Conservation (phyloP, 2,329 filamentous ascomycete genomes). For the Monosporascus sp. region DNA sequence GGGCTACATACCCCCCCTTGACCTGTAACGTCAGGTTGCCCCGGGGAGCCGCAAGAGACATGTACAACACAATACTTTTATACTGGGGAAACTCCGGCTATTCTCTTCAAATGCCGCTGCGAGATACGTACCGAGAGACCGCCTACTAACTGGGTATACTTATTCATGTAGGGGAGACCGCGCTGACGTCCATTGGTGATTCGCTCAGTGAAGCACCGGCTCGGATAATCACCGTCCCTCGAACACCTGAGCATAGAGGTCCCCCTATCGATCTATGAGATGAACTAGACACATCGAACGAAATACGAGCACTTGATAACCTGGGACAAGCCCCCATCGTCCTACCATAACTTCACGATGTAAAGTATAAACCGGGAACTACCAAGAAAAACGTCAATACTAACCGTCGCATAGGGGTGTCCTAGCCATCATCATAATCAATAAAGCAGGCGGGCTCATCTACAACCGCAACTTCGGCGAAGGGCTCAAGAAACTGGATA, state of each 20-base stretch:
- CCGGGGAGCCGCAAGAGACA: no score
- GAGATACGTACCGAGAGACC: no score
- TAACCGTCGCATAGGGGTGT: constrained; percentile 62
- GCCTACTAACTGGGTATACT: no score
- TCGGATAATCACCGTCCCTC: no score
- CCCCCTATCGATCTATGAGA: background rate
- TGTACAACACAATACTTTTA: background rate
- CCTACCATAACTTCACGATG: background rate
- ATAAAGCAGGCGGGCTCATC: constrained; percentile 94
- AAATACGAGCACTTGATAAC: background rate
- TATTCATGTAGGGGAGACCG: background rate
- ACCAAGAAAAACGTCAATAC: constrained; percentile 3
- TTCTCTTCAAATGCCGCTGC: background rate
- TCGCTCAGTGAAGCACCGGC: background rate
- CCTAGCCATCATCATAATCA: constrained; percentile 94
- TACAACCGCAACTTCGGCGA: constrained; percentile 94
- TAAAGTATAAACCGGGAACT: background rate
- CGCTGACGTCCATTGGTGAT: background rate
- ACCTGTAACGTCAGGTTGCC: no score
- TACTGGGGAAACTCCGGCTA: constrained; percentile 8
- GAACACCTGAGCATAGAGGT: background rate
- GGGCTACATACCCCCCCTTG: background rate
- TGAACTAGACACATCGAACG: background rate
- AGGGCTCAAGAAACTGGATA: constrained; percentile 78
- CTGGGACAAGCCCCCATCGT: background rate